Evolutionary conservation across 2,329 filamentous ascomycete genomes (phyloP).

Genomic region (Epichloe scottii): DNA sequence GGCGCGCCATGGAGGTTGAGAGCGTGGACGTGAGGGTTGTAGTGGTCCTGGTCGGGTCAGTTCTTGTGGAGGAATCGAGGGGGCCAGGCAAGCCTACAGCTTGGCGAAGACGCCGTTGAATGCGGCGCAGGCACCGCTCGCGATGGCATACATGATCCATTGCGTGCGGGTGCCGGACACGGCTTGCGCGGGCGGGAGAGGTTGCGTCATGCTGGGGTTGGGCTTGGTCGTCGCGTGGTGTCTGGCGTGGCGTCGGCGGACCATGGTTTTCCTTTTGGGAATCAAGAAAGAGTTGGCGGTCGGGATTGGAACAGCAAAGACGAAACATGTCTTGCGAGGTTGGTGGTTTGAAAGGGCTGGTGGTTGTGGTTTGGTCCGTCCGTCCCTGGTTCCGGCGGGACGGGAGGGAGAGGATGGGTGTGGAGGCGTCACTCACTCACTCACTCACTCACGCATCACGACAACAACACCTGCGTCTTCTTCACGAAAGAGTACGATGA

Average conservation of each 20-base stretch:
- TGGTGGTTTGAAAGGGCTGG: too few relatives aligned
- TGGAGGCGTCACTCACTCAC: too few relatives aligned
- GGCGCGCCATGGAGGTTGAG: slow-evolving; percentile 29
- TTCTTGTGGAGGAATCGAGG: background rate
- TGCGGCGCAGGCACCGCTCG: slow-evolving; percentile 65
- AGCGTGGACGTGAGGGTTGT: slow-evolving; percentile 40
- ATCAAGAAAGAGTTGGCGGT: too few relatives aligned
- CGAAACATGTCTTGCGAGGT: too few relatives aligned
- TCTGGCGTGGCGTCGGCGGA: slow-evolving; percentile 16
- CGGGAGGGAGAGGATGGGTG: too few relatives aligned
- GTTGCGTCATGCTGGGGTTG: slow-evolving; percentile 6
- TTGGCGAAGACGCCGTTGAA: slow-evolving; percentile 79
- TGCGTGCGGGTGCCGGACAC: slow-evolving; percentile 24
- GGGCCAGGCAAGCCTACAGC: slow-evolving; percentile 38
- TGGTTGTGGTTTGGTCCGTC: too few relatives aligned
- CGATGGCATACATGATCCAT: slow-evolving; percentile 58
- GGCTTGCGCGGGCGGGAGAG: slow-evolving; percentile 9
- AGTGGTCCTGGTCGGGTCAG: slow-evolving; percentile 32
- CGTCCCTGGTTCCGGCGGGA: too few relatives aligned
- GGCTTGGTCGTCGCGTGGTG: background rate
- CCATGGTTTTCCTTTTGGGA: slow-evolving; percentile 10
- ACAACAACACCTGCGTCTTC: too few relatives aligned
- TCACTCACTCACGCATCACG: too few relatives aligned
- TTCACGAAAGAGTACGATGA: too few relatives aligned
- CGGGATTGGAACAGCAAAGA: too few relatives aligned